Conservation (phyloP, 257 asterid species). For the Solanum ossicruentum region DNA sequence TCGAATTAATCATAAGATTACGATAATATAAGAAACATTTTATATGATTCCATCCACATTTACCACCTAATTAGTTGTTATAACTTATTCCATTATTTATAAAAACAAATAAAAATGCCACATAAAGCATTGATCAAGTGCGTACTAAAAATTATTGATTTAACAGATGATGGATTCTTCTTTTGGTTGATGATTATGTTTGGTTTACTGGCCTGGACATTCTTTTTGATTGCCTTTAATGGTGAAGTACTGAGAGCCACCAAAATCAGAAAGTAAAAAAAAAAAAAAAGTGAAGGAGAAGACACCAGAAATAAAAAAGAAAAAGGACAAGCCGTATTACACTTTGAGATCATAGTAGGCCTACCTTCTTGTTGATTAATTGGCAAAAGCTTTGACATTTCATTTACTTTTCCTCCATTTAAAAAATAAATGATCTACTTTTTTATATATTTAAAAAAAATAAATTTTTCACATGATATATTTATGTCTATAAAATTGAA, state of each 20-base stretch:
- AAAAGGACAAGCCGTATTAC: neutral
- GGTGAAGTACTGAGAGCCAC: neutral
- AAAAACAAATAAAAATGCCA: neutral
- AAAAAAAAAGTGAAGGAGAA: neutral
- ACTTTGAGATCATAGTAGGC: neutral
- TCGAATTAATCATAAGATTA: neutral
- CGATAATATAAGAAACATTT: too few relatives aligned
- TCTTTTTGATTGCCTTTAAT: neutral
- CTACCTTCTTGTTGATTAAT: neutral
- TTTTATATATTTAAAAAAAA: too few relatives aligned
- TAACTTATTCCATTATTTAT: neutral
- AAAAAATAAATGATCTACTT: too few relatives aligned
- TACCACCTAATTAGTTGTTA: neutral
- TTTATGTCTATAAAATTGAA: too few relatives aligned
- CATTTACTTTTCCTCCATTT: neutral
- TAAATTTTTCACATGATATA: too few relatives aligned
- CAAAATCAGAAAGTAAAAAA: neutral
- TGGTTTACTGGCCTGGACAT: neutral
- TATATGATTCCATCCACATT: neutral
- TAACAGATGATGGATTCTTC: neutral
- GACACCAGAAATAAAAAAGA: neutral
- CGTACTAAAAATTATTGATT: neutral
- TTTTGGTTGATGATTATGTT: neutral
- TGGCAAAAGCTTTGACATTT: neutral
- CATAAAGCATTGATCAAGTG: neutral